phyloP scores from a whole-genome alignment of 768 basidiomycete genomes.

The Psilocybe subaeruginosa region DNA sequence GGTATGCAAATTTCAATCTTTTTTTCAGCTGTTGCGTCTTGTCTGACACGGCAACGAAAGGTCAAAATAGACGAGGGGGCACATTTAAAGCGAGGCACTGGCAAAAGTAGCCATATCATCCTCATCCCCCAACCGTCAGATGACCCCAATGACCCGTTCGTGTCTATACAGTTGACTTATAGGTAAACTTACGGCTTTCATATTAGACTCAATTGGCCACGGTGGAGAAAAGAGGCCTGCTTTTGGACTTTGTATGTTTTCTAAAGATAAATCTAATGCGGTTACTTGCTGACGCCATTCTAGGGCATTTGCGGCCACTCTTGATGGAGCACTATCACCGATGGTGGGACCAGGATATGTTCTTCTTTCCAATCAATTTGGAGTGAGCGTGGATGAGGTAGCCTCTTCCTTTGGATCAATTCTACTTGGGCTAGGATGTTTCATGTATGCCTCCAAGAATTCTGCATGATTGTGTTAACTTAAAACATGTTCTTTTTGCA shows the following conservation, averaged over 20 bases:
- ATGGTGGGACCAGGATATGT: constrained; percentile 47
- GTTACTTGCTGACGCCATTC: not conserved
- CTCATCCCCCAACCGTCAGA: constrained; percentile 48
- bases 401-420: constrained; percentile 45
- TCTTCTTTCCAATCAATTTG: constrained; percentile 41
- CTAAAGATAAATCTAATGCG: not conserved
- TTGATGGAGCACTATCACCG: constrained; percentile 45
- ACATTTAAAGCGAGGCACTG: constrained; percentile 38
- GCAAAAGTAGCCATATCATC: constrained; percentile 38
- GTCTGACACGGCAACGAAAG: constrained; percentile 13
- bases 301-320: constrained; percentile 42
- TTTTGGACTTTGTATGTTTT: constrained; percentile 44
- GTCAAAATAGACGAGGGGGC: constrained; percentile 34
- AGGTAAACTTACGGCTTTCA: not conserved
- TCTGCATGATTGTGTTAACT: not conserved
- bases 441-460: constrained; percentile 33
- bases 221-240: constrained; percentile 48
- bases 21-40: not conserved
- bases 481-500: constrained; percentile 10
- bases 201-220: constrained; percentile 42
- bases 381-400: constrained; percentile 43
- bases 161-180: not conserved
- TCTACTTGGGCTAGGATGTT: constrained; percentile 43
- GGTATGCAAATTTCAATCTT: constrained; percentile 13
- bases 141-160: constrained; percentile 44